Conservation (phyloP, 768 basidiomycete genomes). For the Mycena indigotica region DNA sequence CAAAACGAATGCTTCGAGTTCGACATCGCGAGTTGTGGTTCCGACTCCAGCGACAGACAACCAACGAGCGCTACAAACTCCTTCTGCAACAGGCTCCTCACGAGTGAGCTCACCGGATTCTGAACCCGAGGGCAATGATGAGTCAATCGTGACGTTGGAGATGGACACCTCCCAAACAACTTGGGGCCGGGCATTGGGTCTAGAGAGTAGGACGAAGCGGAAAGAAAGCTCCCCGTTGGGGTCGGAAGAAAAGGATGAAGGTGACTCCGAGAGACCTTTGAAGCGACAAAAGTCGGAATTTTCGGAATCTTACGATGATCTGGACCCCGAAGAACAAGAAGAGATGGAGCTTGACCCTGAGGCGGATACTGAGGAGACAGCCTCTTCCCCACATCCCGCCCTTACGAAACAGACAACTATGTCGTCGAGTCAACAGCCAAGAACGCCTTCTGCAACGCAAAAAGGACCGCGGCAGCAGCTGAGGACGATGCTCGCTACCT, state of each 20-base stretch:
- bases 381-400: background rate
- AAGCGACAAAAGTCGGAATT: background rate
- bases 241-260: background rate
- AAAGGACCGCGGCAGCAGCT: conserved; percentile 33
- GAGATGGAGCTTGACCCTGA: background rate
- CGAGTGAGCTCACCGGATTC: too few species aligned
- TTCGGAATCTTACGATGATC: background rate
- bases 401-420: too few species aligned
- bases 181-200: conserved; percentile 17
- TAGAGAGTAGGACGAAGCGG: background rate
- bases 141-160: conserved; percentile 5
- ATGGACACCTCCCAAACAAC: conserved; percentile 24
- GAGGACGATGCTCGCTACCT: conserved; percentile 51
- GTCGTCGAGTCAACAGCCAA: too few species aligned
- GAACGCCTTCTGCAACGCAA: background rate
- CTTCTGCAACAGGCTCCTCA: too few species aligned
- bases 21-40: too few species aligned
- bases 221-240: background rate
- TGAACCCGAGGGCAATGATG: too few species aligned
- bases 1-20: too few species aligned
- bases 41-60: too few species aligned
- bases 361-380: background rate
- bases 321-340: background rate
- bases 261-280: background rate
- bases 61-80: too few species aligned